phyloP scores from a whole-genome alignment of 2,329 filamentous ascomycete genomes.

The Nectriaceae sp. region DNA sequence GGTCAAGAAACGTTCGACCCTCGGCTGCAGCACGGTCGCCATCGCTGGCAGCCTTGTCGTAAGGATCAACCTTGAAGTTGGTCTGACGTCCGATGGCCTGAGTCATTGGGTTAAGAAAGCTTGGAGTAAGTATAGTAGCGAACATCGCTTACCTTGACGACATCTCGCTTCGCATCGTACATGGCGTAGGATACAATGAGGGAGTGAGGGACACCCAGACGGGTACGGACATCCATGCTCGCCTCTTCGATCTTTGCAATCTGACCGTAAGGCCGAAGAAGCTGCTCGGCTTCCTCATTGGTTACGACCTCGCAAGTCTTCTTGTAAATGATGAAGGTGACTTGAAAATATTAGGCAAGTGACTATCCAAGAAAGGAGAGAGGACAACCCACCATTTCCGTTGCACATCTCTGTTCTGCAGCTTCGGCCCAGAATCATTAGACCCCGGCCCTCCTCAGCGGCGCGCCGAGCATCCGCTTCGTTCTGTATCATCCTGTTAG shows the following conservation, averaged over 20 bases:
- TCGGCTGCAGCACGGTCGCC: too few species aligned
- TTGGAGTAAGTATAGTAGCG: background rate
- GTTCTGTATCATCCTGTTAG: slow-evolving; percentile 41
- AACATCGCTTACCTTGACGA: slow-evolving; percentile 44
- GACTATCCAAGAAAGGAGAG: background rate
- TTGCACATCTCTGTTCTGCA: slow-evolving; percentile 63
- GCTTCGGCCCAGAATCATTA: slow-evolving; percentile 54
- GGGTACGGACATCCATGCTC: slow-evolving; percentile 32
- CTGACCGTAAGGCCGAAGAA: slow-evolving; percentile 47
- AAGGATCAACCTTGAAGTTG: too few species aligned
- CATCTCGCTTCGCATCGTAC: slow-evolving; percentile 53
- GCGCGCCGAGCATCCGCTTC: slow-evolving; percentile 52
- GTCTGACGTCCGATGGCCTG: slow-evolving; percentile 1
- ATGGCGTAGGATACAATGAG: slow-evolving; percentile 52
- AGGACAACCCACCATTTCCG: slow-evolving; percentile 52
- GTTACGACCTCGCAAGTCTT: slow-evolving; percentile 36
- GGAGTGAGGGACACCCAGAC: slow-evolving; percentile 37
- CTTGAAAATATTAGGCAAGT: slow-evolving; percentile 37
- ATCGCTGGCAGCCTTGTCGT: too few species aligned
- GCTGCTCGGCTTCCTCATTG: slow-evolving; percentile 43
- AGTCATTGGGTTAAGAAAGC: background rate
- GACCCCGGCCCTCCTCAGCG: slow-evolving; percentile 47
- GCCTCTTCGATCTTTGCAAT: slow-evolving; percentile 43
- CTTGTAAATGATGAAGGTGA: slow-evolving; percentile 50
- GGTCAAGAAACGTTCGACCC: slow-evolving; percentile 24